Evolutionary conservation across 345 rosid genomes (phyloP), one percentile per base, ranked within the genome.

Genomic region (Aquilaria malaccensis): DNA sequence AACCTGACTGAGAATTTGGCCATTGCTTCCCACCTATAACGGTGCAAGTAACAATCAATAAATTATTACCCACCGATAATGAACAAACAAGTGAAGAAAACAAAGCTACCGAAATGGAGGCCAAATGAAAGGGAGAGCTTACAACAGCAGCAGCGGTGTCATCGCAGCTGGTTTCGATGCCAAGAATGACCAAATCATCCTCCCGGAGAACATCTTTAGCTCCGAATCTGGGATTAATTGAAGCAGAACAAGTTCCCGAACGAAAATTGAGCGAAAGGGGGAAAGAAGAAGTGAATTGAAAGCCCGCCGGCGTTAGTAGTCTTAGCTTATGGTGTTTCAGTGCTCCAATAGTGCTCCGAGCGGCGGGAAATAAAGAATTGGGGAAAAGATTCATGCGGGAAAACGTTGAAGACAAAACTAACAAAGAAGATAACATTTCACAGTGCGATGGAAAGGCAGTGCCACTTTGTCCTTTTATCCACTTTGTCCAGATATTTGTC

Each of bases 101-200:
- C 0, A 56, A 22, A 22, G 22, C 22, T 22, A 49, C 2, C 10
- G 61, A 45, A 13, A 22, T 45, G 10, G 56, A 10, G 14, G 52
- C 46, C 6, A 33, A 68, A 13, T 37, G 12, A 50, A 60, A 54
- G 13, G 10, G 22, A 10, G 33, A 45, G 50, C 87, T 72, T 72
- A 93, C 98, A 14, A 93, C 76, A 66, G 98, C 98, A 31, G 96
- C 97, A 0, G 98, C 98, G 10, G 98, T 93, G 81, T 89, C 97
- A 50, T 93, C 97, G 52, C 98, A 93, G 78, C 98, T 89, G 15
- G 92, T 93, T 75, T 93, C 98, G 66, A 93, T 87, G 45, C 98
- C 98, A 15, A 93, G 83, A 67, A 93, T 86, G 43, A 89, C 77
- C 79, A 93, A 78, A 70, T 80, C 84, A 46, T 76, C 84, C 48